Base-by-base conservation (phyloP, 192 early-diverging fungal genomes). In the Dispira parvispora region DNA sequence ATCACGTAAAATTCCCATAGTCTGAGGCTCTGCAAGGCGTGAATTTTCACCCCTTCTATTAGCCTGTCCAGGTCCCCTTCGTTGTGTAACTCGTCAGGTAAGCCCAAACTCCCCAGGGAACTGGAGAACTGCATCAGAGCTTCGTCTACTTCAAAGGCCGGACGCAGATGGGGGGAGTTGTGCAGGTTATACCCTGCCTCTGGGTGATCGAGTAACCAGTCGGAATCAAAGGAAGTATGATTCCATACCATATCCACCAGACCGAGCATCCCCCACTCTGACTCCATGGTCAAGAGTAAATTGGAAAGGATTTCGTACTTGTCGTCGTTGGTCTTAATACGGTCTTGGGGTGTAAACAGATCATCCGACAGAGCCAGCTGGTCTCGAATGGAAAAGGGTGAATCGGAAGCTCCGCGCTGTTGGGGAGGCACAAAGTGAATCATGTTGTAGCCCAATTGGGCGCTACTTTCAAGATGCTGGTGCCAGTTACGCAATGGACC, bases 241-340 rank as follows among this genome's bases (percentile, higher is more conserved):
- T 99, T 99, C 93, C 92, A 99, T 3, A 99, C 96, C 64, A 99
- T 82, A 73, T 99, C 96, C 11, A 91, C 91, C 45, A 88, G 72
- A 46, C 81, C 82, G 45, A 99, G 73, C 56, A 94, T 77, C 0
- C 80, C 81, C 70, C 82, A 82, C 38, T 82, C 76, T 11, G 79
- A 68, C 58, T 81, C 73, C 62, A 93, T 83, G 28, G 65, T 65
- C 44, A 64, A 61, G 28, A 94, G 53, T 25, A 68, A 65, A 0
- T 71, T 65, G 27, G 61, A 62, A 49, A 95, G 65, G 54, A 82
- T 66, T 28, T 82, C 75, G 28, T 74, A 71, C 65, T 85, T 81
- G 63, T 87, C 84, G 18, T 82, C 71, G 43, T 80, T 75, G 8
- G 73, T 63, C 23, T 73, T 73, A 2, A 73, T 52, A n/a, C 68